A percentile compares a stretch with the other conserved stretches of the same genome.
Evolutionary conservation across 805 yeast genomes (phyloP).

Genomic region (Ogataea nakhonphanomensis): DNA sequence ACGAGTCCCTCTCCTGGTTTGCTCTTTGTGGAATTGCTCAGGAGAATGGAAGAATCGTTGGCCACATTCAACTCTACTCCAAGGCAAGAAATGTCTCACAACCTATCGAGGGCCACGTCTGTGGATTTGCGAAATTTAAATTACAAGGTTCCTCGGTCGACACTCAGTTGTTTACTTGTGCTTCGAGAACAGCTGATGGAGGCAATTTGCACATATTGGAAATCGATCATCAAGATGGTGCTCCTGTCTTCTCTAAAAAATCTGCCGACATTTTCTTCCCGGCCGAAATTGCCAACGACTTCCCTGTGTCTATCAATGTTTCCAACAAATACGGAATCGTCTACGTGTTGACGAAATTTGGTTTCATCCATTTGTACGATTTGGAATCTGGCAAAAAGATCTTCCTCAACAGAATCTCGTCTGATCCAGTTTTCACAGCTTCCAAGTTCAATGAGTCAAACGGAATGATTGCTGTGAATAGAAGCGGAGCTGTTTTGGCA

Average conservation of each 20-base stretch:
- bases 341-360: conserved; percentile 90
- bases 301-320: conserved; percentile 90
- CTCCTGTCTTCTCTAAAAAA: conserved; percentile 84
- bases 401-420: conserved; percentile 93
- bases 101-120: conserved; percentile 97
- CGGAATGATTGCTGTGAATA: conserved; percentile 91
- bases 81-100: conserved; percentile 89
- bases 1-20: conserved; percentile 81
- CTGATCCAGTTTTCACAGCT: conserved; percentile 93
- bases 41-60: conserved; percentile 90
- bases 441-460: conserved; percentile 63
- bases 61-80: conserved; percentile 91
- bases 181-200: conserved; percentile 80
- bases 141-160: conserved; percentile 72
- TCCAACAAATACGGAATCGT: conserved; percentile 82
- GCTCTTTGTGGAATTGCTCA: conserved; percentile 94
- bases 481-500: conserved; percentile 90
- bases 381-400: conserved; percentile 88
- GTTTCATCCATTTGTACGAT: conserved; percentile 94
- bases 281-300: conserved; percentile 92
- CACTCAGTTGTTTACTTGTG: conserved; percentile 88
- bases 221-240: conserved; percentile 86
- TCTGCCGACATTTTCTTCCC: conserved; percentile 94
- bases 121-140: conserved; percentile 74
- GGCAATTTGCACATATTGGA: conserved; percentile 90